These are phyloP conservation scores for Ophiosphaerella korrae DNA, from an alignment of 2,329 filamentous ascomycete species.

Conservation along the genomic window DNA sequence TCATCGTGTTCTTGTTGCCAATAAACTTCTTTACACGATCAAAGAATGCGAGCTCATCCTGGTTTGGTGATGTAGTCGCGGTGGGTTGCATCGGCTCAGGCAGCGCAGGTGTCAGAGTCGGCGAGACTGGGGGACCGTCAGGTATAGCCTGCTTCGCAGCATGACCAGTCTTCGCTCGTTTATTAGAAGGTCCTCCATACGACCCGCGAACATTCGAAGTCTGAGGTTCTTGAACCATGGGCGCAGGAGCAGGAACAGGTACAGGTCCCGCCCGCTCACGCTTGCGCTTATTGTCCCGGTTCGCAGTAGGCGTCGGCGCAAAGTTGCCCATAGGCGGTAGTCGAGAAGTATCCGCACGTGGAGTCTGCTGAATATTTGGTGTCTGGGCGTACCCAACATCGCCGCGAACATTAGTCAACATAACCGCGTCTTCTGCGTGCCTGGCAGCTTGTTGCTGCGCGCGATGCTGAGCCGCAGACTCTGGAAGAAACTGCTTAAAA, in stretches of 20 bases:
- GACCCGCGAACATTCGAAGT: slow-evolving; percentile 38
- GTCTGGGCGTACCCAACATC: slow-evolving; percentile 54
- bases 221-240: slow-evolving; percentile 40
- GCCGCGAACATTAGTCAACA: slow-evolving; percentile 68
- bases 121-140: slow-evolving; percentile 70
- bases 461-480: slow-evolving; percentile 71
- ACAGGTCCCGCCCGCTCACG: slow-evolving; percentile 66
- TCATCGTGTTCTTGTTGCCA: slow-evolving; percentile 87
- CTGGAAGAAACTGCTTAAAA: slow-evolving; percentile 97
- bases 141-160: slow-evolving; percentile 64
- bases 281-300: slow-evolving; percentile 86
- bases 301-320: slow-evolving; percentile 79
- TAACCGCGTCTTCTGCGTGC: slow-evolving; percentile 70
- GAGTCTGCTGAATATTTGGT: slow-evolving; percentile 55
- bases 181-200: slow-evolving; percentile 33
- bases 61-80: slow-evolving; percentile 71
- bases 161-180: slow-evolving; percentile 75
- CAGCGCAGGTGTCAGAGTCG: slow-evolving; percentile 84
- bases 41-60: slow-evolving; percentile 91
- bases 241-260: slow-evolving; percentile 39
- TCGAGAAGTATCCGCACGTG: slow-evolving; percentile 50
- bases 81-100: slow-evolving; percentile 85
- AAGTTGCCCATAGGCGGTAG: slow-evolving; percentile 96
- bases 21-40: slow-evolving; percentile 97
- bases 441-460: slow-evolving; percentile 64